These are phyloP conservation scores for Pythium volutum DNA, from an alignment of 352 stramenopile species.

Conservation along the genomic window DNA sequence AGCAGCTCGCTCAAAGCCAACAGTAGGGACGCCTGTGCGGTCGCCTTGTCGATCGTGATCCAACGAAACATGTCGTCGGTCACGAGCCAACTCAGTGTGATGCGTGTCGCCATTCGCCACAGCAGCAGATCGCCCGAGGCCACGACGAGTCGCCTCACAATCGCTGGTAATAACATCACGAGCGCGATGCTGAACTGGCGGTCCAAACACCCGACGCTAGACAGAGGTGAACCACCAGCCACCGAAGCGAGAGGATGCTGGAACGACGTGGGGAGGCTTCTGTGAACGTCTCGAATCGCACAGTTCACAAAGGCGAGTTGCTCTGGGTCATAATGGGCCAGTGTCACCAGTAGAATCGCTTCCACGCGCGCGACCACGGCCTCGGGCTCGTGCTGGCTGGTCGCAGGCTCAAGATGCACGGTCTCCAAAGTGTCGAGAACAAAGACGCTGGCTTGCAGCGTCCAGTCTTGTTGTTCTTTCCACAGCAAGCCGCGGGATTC, in stretches of 20 bases:
- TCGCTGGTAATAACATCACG: conserved; percentile 36
- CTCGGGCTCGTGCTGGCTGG: conserved; percentile 1
- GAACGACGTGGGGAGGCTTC: not conserved
- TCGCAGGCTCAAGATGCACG: not conserved
- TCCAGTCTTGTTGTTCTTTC: not conserved
- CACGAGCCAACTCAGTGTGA: conserved; percentile 45
- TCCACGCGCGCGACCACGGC: conserved; percentile 12
- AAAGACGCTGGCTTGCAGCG: not conserved
- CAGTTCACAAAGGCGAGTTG: not conserved
- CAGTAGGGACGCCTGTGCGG: conserved; percentile 36
- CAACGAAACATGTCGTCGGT: conserved; percentile 70
- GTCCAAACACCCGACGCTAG: conserved; percentile 23
- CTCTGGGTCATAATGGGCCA: not conserved
- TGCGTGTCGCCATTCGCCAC: conserved; percentile 39
- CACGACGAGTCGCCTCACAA: conserved; percentile 12
- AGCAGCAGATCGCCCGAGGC: conserved; percentile 2
- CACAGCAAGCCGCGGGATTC: not conserved
- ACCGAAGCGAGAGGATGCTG: not conserved
- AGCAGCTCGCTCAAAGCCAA: conserved; percentile 31
- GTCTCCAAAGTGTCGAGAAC: not conserved
- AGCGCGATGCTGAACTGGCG: conserved; percentile 53
- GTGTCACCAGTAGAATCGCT: not conserved
- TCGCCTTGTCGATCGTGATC: conserved; percentile 49
- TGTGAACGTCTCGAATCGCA: conserved; percentile 7
- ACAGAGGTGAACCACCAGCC: not conserved